Evolutionary conservation across 495 filamentous ascomycete species (phyloP).

Genomic region (Penicillium flavigenum): DNA sequence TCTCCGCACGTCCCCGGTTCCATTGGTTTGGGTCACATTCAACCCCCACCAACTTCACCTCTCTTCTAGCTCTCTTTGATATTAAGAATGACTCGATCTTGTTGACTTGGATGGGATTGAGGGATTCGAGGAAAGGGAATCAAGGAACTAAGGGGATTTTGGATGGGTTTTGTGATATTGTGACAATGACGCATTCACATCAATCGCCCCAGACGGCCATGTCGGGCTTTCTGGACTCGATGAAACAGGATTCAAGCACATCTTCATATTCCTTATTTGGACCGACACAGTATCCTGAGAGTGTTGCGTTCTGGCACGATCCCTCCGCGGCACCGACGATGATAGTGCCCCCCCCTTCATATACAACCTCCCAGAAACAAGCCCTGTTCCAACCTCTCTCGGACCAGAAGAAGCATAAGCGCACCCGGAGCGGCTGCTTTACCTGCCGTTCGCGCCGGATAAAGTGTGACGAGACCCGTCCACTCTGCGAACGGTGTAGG

Average conservation of each 20-base stretch:
- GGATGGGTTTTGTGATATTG: background rate
- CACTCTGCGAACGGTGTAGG: constrained; percentile 82
- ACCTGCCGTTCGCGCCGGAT: constrained; percentile 88
- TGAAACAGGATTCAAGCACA: constrained; percentile 30
- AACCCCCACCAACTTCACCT: constrained; percentile 15
- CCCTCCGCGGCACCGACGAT: constrained; percentile 29
- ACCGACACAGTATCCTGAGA: constrained; percentile 40
- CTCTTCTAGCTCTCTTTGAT: background rate
- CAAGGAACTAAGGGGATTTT: background rate
- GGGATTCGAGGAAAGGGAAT: background rate
- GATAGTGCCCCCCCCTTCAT: constrained; percentile 25
- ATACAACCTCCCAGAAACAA: constrained; percentile 30
- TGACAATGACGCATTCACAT: constrained; percentile 40
- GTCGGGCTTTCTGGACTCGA: constrained; percentile 33
- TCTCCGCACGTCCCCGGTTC: constrained; percentile 30
- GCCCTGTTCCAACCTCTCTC: constrained; percentile 33
- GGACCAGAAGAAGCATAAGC: constrained; percentile 89
- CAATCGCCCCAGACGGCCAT: constrained; percentile 36
- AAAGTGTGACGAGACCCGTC: constrained; percentile 89
- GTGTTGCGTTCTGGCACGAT: constrained; percentile 47
- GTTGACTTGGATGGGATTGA: background rate
- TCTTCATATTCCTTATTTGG: constrained; percentile 42
- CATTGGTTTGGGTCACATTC: constrained; percentile 24
- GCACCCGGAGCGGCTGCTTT: constrained; percentile 91
- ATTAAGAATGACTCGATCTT: background rate